A percentile compares a stretch with the other conserved stretches of the same genome.
These are phyloP conservation scores for Ramalina peruviana DNA, from an alignment of 495 filamentous ascomycete genomes.

Conservation along the genomic window DNA sequence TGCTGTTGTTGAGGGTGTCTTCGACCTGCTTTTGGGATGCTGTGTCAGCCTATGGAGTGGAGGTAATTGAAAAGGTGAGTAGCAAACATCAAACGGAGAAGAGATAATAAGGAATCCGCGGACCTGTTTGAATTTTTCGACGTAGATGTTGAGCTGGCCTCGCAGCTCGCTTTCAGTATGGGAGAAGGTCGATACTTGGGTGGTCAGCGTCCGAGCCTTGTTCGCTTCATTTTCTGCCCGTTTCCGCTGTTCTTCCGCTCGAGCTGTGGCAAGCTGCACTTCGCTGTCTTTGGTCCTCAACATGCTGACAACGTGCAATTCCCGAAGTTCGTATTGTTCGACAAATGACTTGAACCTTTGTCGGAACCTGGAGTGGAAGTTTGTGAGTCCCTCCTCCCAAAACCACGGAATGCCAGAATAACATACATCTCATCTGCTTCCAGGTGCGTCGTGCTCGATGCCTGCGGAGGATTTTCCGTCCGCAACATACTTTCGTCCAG, in stretches of 20 bases:
- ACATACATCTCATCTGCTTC: slow-evolving; percentile 79
- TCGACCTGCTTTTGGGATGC: slow-evolving; percentile 53
- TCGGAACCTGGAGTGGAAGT: slow-evolving; percentile 48
- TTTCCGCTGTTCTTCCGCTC: slow-evolving; percentile 80
- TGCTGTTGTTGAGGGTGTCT: slow-evolving; percentile 96
- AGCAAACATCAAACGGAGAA: too few relatives aligned
- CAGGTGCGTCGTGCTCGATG: slow-evolving; percentile 47
- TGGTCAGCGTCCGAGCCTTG: slow-evolving; percentile 68
- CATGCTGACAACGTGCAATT: slow-evolving; percentile 78
- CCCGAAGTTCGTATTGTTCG: slow-evolving; percentile 89
- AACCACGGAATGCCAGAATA: not conserved
- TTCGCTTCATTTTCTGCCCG: slow-evolving; percentile 64
- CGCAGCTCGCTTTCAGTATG: slow-evolving; percentile 89
- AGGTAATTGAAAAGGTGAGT: too few relatives aligned
- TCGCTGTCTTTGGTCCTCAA: slow-evolving; percentile 93
- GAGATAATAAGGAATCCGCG: slow-evolving; percentile 17
- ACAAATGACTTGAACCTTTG: slow-evolving; percentile 83
- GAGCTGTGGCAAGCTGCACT: slow-evolving; percentile 75
- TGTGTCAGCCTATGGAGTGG: too few relatives aligned
- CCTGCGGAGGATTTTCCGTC: slow-evolving; percentile 60
- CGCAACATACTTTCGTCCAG: slow-evolving; percentile 71
- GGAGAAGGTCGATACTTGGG: slow-evolving; percentile 88
- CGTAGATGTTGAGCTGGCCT: slow-evolving; percentile 94
- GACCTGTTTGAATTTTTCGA: slow-evolving; percentile 99
- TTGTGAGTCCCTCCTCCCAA: not conserved